Evolutionary conservation across 177 flowering plant genomes (phyloP), one percentile per base, ranked within the genome.

Genomic region (Vitis hybrid): DNA sequence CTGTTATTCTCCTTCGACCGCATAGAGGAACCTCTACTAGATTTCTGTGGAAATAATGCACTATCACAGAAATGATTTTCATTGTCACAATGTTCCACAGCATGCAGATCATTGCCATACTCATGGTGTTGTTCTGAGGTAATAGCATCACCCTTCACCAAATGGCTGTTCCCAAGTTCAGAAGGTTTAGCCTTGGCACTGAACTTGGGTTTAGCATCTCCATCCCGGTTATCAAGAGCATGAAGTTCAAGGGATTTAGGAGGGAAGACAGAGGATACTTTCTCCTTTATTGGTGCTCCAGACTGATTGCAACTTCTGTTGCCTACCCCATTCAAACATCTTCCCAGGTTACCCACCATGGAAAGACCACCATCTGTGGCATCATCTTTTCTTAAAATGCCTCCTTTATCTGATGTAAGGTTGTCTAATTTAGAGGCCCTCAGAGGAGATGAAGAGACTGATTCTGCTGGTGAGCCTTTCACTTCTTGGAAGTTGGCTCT

Each of bases 381-480:
- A 65, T 69, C 72, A 66, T 65, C 72, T 51, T 63, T 74, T 21
- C 63, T 72, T 15, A n/a, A 17, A 66, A 20, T 66, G 17, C 58
- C 67, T 48, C 18, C 35, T 63, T 59, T 65, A 18, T 35, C 64
- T 13, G 72, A 20, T 63, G 63, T 49, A 41, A 41, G 24, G 55
- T 59, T 68, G 14, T 61, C 46, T 41, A 41, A 41, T 48, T 50
- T 58, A 4, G 70, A 60, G 20, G 56, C 21, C 65, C 68, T 80
- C 49, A 69, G 32, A 14, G 85, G 84, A 41, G 50, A 84, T 77
- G 11, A 86, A 86, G 11, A 41, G 86, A 84, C 84, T 3, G 90
- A 87, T 64, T 77, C 87, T 27, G 73, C 82, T 7, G 88, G 90
- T 12, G 90, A 85, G 24, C 75, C 76, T 82, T 70, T 81, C 53